Evolutionary conservation across 2,329 filamentous ascomycete species (phyloP), one percentile per base, ranked within the genome.

Genomic region (Cryphonectria nitschkei): DNA sequence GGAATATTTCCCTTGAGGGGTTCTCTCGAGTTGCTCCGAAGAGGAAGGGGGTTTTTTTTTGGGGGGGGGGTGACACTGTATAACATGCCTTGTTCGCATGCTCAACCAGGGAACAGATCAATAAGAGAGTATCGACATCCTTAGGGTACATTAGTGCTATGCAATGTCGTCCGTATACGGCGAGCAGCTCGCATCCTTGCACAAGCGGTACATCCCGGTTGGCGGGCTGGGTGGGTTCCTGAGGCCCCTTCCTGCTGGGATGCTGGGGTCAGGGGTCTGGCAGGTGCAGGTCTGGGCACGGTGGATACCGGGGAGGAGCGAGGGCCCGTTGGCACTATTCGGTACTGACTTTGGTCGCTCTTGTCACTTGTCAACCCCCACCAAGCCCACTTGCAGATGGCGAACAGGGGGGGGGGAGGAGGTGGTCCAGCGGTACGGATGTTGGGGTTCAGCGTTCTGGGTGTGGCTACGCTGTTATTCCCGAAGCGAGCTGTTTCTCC

Each of bases 131-230:
- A n/a, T 39, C 9, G 22, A 8, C 26, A 26, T 26, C 26, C 26
- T 26, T 26, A 14, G 22, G 34, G 58, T 8, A 62, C 34, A 37
- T 41, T 62, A 61, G 60, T 41, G 58, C 34, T 1, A 62, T 62
- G 58, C 58, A 62, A 22, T 41, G 32, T 39, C 16, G 32, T 62
- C 58, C 58, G 56, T 34, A 61, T 9, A 4, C 9, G 58, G 32
- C 16, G 6, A 62, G 16, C 34, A 26, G 22, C 60, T 39, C 2
- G 7, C 19, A 16, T 14, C 34, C 58, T 26, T 62, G 58, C 14
- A 41, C 7, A 14, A 26, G 32, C 58, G 58, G 58, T 62, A 39
- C 58, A 37, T 62, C 58, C 58, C 58, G 58, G 58, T 34, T 39
- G 34, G 32, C 6, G 58, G 32, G 58, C 46, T 26, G n/a, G 8